Evolutionary conservation across 148 eudicot species (phyloP), one percentile per base, ranked within the genome.

Genomic region (Nepenthes gracilis): DNA sequence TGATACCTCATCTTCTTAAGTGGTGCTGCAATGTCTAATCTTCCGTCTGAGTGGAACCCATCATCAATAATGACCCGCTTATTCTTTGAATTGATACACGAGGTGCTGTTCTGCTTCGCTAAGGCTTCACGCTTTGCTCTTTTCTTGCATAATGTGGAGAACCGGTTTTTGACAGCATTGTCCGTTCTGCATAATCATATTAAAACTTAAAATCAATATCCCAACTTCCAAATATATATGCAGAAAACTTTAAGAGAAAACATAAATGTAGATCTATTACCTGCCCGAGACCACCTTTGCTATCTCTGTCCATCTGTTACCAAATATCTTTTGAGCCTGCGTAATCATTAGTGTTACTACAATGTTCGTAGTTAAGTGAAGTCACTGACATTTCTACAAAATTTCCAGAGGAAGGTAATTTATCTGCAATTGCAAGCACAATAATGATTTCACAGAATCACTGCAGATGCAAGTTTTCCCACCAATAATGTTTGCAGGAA

Each of bases 281-380:
- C 97, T 80, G 57, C 97, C 97, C 2, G 97, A 88, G 59, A 92
- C 97, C 64, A 92, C 96, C 81, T 92, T 92, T 33, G 97, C 97
- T 68, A 92, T 92, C 68, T 88, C 97, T 62, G 97, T 92, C 97
- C 97, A 92, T 79, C 88, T 80, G 72, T 92, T 92, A 37, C 97
- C 97, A 77, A 76, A 92, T 64, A 83, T 70, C 80, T 80, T 85
- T 63, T 92, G 97, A 48, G 97, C 96, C 97, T 92, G 88, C 79
- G 78, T 13, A 55, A 33, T 1, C 2, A 55, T 2, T 10, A 55
- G 2, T 55, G 35, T 32, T 55, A 4, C 5, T 8, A 40, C 45
- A 1, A 40, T 40, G 6, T 8, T 40, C 1, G 8, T 40, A 40
- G 8, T 40, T 40, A 3, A 8, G 6, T 8, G 8, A 40, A 40